Base-by-base conservation (phyloP, 257 asterid species). In the Nicotiana sylvestris region DNA sequence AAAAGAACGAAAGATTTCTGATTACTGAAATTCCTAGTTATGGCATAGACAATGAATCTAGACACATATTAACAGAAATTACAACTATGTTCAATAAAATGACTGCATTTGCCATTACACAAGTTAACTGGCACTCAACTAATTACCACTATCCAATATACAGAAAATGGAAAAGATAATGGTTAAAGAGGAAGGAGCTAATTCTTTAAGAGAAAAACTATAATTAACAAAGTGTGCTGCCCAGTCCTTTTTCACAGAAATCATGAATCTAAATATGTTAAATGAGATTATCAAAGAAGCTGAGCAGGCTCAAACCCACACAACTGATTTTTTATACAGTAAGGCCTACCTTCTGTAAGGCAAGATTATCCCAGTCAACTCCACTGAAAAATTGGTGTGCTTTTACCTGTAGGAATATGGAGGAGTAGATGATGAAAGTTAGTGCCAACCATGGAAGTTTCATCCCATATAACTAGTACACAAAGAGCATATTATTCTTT, bases 311-410 rank as follows among this genome's bases (percentile, higher is more conserved):
- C 78, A 72, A 72, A 46, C 39, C 61, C 78, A 21, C 78, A 21
- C 61, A 43, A 72, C 78, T 72, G 33, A 43, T 25, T 21, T 25
- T 69, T 70, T 2, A 3, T 62, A 55, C 61, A 80, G 82, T 66
- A 69, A 66, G 39, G 79, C 92, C 78, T 68, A 94, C 99, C 92
- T 92, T 96, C 81, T 92, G 97, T 84, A 90, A 66, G 82, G 98
- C 87, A 55, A 96, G 97, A 86, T 92, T 94, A 85, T 93, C 96
- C 98, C 99, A 96, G 87, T 96, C 93, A 87, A 96, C 96, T 87
- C 98, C 98, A 39, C 88, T 82, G 91, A 96, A 94, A 83, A 94
- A 96, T 33, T 93, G 77, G 85, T 96, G 98, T 79, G 89, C 90
- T 90, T 96, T 96, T 56, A 96, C 99, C 99, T 94, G 90, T 70